Percentiles rank a stretch among this genome's conserved stretches.
phyloP scores from a whole-genome alignment of 768 basidiomycete species.

The Punctularia strigosozonata region DNA sequence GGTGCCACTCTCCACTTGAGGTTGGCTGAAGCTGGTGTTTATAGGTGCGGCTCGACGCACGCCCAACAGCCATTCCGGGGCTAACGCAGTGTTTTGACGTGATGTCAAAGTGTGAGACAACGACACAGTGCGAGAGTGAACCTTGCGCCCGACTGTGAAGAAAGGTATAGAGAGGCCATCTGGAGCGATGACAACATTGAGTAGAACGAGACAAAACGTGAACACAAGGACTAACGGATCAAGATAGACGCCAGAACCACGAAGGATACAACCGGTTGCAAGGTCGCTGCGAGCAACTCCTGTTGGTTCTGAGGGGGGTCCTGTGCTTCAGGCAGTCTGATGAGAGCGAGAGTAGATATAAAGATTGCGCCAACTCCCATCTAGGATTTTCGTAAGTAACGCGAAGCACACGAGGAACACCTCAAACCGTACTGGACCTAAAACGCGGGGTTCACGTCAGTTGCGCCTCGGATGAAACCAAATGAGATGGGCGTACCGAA shows the following conservation, averaged over 20 bases:
- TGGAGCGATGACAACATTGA: conserved; percentile 12
- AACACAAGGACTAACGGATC: conserved; percentile 40
- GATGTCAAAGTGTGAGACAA: conserved; percentile 32
- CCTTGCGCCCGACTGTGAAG: conserved; percentile 40
- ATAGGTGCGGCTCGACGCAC: too few relatives aligned
- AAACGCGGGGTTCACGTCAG: not conserved
- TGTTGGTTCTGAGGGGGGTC: conserved; percentile 54
- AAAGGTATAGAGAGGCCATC: conserved; percentile 64
- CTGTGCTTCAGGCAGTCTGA: conserved; percentile 43
- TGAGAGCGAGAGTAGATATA: conserved; percentile 63
- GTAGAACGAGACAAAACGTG: not conserved
- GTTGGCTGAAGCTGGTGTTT: conserved; percentile 1
- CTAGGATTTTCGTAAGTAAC: conserved; percentile 19
- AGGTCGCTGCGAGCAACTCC: conserved; percentile 57
- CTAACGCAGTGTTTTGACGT: conserved; percentile 11
- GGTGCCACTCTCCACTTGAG: conserved; percentile 7
- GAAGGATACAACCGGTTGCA: conserved; percentile 83
- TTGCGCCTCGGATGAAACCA: not conserved
- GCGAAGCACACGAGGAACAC: not conserved
- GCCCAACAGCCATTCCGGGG: conserved; percentile 35
- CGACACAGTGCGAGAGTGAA: conserved; percentile 34
- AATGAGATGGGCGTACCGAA: conserved; percentile 41
- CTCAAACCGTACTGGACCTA: conserved; percentile 36
- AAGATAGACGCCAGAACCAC: conserved; percentile 81
- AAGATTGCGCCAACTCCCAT: conserved; percentile 94